Percentiles rank a stretch among this genome's conserved stretches.
These are phyloP conservation scores for Luzula sylvatica DNA, from an alignment of 176 grass and related monocot genomes.

Conservation along the genomic window DNA sequence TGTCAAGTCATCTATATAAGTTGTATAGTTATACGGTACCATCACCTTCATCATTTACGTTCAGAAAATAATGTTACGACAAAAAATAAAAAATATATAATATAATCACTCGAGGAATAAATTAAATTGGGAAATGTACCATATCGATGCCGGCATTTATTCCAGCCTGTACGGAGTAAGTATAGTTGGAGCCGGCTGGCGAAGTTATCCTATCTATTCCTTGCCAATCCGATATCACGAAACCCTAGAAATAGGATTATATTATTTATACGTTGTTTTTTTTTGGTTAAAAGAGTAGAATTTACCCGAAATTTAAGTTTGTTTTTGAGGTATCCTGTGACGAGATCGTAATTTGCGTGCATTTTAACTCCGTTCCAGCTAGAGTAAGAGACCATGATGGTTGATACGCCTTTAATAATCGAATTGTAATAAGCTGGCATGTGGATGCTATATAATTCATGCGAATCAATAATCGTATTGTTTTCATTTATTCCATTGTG, in stretches of 20 bases:
- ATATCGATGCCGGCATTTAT: constrained; percentile 92
- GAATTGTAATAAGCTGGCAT: constrained; percentile 92
- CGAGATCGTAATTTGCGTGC: constrained; percentile 73
- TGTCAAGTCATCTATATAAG: constrained; percentile 50
- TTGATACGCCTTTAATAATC: constrained; percentile 80
- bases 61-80: background rate
- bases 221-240: constrained; percentile 95
- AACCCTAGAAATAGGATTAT: constrained; percentile 77
- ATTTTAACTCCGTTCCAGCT: constrained; percentile 93
- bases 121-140: constrained; percentile 32
- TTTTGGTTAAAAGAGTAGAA: no score
- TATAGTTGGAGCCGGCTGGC: constrained; percentile 68
- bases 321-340: constrained; percentile 79
- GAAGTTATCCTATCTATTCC: constrained; percentile 79
- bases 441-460: constrained; percentile 72
- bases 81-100: background rate
- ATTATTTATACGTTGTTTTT: no score
- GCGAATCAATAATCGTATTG: constrained; percentile 63
- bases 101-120: background rate
- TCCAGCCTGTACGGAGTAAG: constrained; percentile 87
- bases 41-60: constrained; percentile 44
- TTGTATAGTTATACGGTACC: constrained; percentile 77
- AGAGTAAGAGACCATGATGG: constrained; percentile 96
- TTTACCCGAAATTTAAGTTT: constrained; percentile 71
- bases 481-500: constrained; percentile 95